Base-by-base conservation (phyloP, 2,329 filamentous ascomycete species). In the Fusarium zealandicum region DNA sequence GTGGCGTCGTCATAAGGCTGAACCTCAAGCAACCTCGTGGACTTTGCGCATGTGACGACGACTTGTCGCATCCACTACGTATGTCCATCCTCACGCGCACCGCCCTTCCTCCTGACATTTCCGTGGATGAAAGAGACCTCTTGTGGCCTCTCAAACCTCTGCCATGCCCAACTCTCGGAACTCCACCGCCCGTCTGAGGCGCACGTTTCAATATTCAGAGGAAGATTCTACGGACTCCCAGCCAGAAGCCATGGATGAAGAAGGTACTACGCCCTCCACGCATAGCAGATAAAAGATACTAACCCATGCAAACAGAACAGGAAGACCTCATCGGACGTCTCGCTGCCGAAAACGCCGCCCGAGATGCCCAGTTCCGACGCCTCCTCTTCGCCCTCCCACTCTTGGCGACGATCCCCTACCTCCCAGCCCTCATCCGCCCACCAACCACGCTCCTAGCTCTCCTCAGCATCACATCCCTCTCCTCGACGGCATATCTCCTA, bases 121-220 rank as follows among this genome's bases (percentile, higher is more conserved):
- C 5, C 17, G 39, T 42, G 10, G 14, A 22, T 12, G 9, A 35
- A 27, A 12, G 10, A 51, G 18, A n/a, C 13, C 6, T 10, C n/a
- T 3, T 2, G 6, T 6, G 9, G 1, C 28, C 20, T 35, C 0
- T 9, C 13, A 46, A 3, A 30, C 30, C 14, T 9, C 9, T 5
- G 28, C 13, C 22, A 73, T 72, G 69, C 54, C 67, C 2, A 55
- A 62, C 35, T 39, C 61, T n/a, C 59, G 43, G 22, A 57, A 59
- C 47, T 66, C 77, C 1, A 73, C 73, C 33, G 78, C 89, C 45
- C 86, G 90, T 59, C 78, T 95, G 37, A 87, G 92, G 67, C 88
- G 83, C 66, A 88, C 90, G 8, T 95, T 96, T 75, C 84, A 82
- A 56, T 95, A 93, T 75, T 89, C 89, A 51, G 85, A 89, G 66